These are phyloP conservation scores for Alternaria ventricosa DNA, from an alignment of 2,329 filamentous ascomycete species.

Conservation along the genomic window DNA sequence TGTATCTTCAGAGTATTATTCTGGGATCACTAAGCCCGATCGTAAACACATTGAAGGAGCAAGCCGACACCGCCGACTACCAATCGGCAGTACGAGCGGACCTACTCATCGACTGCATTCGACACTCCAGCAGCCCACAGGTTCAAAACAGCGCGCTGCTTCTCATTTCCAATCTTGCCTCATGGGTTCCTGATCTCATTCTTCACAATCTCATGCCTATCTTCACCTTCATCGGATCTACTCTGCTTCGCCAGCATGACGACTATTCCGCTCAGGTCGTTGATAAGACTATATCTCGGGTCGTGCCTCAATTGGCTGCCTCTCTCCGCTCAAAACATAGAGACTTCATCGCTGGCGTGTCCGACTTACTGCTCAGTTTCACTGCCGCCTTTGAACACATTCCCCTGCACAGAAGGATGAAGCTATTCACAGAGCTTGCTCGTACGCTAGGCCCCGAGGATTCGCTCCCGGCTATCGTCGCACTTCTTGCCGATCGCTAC, in stretches of 20 bases:
- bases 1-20: conserved; percentile 86
- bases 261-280: conserved; percentile 97
- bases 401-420: conserved; percentile 80
- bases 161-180: conserved; percentile 84
- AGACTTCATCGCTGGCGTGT: conserved; percentile 79
- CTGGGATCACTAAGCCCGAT: conserved; percentile 83
- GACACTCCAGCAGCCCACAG: conserved; percentile 87
- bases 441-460: conserved; percentile 85
- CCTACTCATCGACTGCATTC: conserved; percentile 90
- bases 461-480: conserved; percentile 84
- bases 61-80: conserved; percentile 68
- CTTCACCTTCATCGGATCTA: conserved; percentile 97
- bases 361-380: conserved; percentile 92
- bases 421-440: conserved; percentile 83
- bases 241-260: conserved; percentile 88
- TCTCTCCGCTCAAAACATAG: conserved; percentile 81
- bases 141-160: conserved; percentile 92
- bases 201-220: conserved; percentile 99
- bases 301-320: conserved; percentile 88
- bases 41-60: conserved; percentile 73
- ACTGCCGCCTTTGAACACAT: conserved; percentile 97
- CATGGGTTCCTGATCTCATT: conserved; percentile 86
- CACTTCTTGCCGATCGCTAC: conserved; percentile 91
- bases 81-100: conserved; percentile 84
- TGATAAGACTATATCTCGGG: conserved; percentile 89